These are phyloP conservation scores for Pestalotiopsis sp. DNA, from an alignment of 2,329 filamentous ascomycete species.

Conservation along the genomic window DNA sequence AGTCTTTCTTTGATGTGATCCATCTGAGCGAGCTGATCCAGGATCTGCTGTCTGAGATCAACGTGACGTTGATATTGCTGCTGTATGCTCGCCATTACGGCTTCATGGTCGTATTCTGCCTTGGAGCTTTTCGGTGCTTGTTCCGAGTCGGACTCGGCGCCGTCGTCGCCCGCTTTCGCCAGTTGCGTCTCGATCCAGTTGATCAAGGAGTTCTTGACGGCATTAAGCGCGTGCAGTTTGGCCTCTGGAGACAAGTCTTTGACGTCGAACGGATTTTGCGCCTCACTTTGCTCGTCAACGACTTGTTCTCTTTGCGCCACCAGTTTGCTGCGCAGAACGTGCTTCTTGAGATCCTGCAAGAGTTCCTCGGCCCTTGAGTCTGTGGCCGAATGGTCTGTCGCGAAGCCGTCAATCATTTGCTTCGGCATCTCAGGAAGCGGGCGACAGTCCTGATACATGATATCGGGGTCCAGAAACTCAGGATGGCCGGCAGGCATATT, in stretches of 20 bases:
- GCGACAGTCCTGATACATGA: conserved; percentile 47
- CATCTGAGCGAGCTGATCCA: conserved; percentile 40
- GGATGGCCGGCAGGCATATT: conserved; percentile 55
- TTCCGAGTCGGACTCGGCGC: conserved; percentile 25
- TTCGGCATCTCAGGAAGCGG: conserved; percentile 54
- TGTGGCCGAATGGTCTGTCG: conserved; percentile 38
- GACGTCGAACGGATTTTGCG: conserved; percentile 38
- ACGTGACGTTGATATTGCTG: conserved; percentile 59
- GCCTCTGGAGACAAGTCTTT: conserved; percentile 37
- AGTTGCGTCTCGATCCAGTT: conserved; percentile 68
- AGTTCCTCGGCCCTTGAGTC: conserved; percentile 49
- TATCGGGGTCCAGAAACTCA: conserved; percentile 52
- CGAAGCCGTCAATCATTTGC: conserved; percentile 53
- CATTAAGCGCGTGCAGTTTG: conserved; percentile 56
- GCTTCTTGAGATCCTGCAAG: conserved; percentile 58
- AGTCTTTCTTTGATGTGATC: conserved; percentile 15
- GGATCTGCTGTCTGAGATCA: conserved; percentile 48
- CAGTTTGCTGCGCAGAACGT: conserved; percentile 60
- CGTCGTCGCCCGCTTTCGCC: conserved; percentile 49
- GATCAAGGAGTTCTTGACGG: conserved; percentile 63
- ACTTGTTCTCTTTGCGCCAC: conserved; percentile 59
- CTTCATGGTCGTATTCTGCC: conserved; percentile 35
- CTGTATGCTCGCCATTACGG: conserved; percentile 50
- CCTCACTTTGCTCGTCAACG: conserved; percentile 51
- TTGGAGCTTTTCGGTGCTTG: conserved; percentile 3